phyloP scores from a whole-genome alignment of 768 basidiomycete genomes.

The Mycena olivaceomarginata region DNA sequence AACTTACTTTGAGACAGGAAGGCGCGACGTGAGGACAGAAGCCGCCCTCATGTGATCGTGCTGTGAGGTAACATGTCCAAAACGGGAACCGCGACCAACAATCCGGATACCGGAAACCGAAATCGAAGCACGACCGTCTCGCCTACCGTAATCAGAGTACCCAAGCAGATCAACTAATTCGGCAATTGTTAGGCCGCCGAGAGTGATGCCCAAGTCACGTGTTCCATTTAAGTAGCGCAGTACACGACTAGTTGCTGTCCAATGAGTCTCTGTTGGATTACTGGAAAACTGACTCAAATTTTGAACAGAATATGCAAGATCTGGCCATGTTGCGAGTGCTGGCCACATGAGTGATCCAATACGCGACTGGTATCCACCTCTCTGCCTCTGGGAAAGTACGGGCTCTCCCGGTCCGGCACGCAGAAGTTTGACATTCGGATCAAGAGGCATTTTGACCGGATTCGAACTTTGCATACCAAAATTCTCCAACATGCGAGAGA shows the following conservation, averaged over 20 bases:
- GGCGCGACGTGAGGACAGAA: no score
- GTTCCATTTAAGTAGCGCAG: slow-evolving; percentile 58
- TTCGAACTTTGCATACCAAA: neutral
- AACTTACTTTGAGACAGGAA: no score
- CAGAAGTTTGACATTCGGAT: neutral
- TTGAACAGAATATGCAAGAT: slow-evolving; percentile 54
- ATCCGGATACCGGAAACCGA: no score
- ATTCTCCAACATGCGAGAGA: neutral
- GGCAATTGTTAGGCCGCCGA: neutral
- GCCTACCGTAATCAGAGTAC: no score
- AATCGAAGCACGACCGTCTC: no score
- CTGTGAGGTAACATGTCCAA: no score
- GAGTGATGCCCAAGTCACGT: slow-evolving; percentile 34
- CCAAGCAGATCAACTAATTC: neutral
- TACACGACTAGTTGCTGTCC: slow-evolving; percentile 56
- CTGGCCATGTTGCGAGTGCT: slow-evolving; percentile 54
- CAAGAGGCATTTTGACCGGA: neutral
- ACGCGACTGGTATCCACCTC: neutral
- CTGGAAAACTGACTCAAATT: slow-evolving; percentile 50
- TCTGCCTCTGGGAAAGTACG: neutral
- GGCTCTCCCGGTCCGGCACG: neutral
- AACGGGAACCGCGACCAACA: no score
- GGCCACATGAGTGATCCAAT: slow-evolving; percentile 54
- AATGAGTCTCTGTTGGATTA: slow-evolving; percentile 54
- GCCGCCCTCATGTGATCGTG: no score